Evolutionary conservation across 768 basidiomycete species (phyloP).

Genomic region (Lactarius deliciosus): DNA sequence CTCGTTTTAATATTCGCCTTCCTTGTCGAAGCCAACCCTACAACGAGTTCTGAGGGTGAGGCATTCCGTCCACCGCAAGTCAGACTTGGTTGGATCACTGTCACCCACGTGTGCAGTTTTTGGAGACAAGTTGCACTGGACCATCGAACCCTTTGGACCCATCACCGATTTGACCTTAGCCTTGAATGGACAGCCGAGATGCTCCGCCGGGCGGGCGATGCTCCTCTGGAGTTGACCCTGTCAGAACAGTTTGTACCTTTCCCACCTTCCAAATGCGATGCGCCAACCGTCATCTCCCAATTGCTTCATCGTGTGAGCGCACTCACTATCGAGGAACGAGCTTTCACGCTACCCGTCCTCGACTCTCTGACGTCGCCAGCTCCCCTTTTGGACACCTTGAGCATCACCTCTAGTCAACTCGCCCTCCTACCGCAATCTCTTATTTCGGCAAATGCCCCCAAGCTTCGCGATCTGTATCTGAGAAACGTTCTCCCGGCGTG

Average conservation of each 20-base stretch:
- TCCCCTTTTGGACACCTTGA: constrained; percentile 12
- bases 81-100: constrained; percentile 22
- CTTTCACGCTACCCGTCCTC: background rate
- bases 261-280: constrained; percentile 1
- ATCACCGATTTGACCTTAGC: constrained; percentile 22
- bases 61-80: constrained; percentile 3
- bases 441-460: constrained; percentile 6
- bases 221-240: constrained; percentile 12
- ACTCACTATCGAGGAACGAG: constrained; percentile 16
- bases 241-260: constrained; percentile 8
- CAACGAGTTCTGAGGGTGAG: background rate
- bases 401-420: constrained; percentile 4
- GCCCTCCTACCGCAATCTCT: constrained; percentile 9
- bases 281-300: constrained; percentile 7
- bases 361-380: constrained; percentile 2
- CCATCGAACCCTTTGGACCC: constrained; percentile 14
- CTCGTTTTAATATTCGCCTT: constrained; percentile 17
- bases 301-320: constrained; percentile 13
- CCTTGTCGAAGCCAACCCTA: constrained; percentile 13
- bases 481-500: constrained; percentile 11
- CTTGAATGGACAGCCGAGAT: constrained; percentile 17
- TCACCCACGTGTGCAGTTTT: constrained; percentile 22
- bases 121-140: constrained; percentile 23
- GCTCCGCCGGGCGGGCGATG: constrained; percentile 14
- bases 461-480: constrained; percentile 7